Conservation (phyloP, 2,329 filamentous ascomycete species). For the Talaromyces verruculosus region DNA sequence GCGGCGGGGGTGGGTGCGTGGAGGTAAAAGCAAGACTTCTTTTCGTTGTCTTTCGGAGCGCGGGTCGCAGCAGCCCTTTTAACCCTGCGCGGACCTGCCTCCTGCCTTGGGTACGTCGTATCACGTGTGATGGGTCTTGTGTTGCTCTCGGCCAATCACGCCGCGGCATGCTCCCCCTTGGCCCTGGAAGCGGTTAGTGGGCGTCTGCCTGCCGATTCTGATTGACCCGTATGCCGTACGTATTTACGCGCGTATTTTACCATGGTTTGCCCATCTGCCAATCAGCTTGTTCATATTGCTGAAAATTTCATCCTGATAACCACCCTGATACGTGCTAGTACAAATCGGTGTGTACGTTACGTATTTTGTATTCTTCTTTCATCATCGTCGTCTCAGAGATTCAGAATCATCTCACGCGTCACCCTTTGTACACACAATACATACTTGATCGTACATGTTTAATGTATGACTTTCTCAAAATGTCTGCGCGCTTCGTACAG, state of each 20-base stretch:
- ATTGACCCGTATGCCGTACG: neutral
- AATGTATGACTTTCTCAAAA: neutral
- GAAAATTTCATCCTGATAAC: constrained; percentile 1
- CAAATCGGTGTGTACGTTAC: neutral
- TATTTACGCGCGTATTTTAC: neutral
- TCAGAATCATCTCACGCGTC: neutral
- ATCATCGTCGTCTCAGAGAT: neutral
- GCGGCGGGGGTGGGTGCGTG: neutral
- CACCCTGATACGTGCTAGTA: neutral
- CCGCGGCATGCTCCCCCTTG: neutral
- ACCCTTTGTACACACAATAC: neutral
- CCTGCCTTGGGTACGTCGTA: constrained; percentile 3
- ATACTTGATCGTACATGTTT: neutral
- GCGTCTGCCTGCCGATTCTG: neutral
- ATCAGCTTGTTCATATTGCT: neutral
- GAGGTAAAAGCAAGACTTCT: constrained; percentile 5
- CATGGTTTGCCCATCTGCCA: neutral
- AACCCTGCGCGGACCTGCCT: constrained; percentile 32
- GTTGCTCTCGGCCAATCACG: neutral
- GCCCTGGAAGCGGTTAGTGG: neutral
- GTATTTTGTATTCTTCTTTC: neutral
- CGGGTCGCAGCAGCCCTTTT: constrained; percentile 36
- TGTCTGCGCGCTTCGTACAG: neutral
- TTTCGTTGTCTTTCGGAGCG: constrained; percentile 14
- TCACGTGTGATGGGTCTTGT: constrained; percentile 6